Evolutionary conservation across 495 filamentous ascomycete genomes (phyloP), one percentile per base, ranked within the genome.

Genomic region (Aspergillus carlsbadensis): DNA sequence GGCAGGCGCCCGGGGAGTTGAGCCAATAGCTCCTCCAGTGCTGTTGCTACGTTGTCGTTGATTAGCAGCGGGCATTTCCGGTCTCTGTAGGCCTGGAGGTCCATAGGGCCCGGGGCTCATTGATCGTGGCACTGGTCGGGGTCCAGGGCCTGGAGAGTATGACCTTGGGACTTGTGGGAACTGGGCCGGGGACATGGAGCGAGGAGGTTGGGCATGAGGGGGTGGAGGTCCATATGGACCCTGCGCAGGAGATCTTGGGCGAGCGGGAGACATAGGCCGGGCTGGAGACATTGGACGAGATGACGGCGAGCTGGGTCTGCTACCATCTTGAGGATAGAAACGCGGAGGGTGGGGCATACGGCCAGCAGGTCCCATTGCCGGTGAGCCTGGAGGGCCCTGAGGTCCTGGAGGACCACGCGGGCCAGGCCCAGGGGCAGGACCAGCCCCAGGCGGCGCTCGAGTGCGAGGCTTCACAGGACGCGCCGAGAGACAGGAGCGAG

Each of bases 401-500:
- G 21, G 43, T 5, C 41, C 52, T 7, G 52, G 52, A n/a, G 52
- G 73, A 26, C 74, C 75, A 24, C 76, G 76, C 52, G 75, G 74
- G 29, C 74, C 73, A 37, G 70, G 75, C 17, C 74, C 75, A 34
- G 70, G 74, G 56, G 78, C 80, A 49, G 68, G 74, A 56, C 78
- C 80, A 49, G 68, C 64, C 18, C 73, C 73, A 51, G 81, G 78
- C 53, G 78, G 78, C 60, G 78, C 82, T 47, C 80, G 79, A 31
- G 81, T 67, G 42, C 92, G 89, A 52, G 94, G 91, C 77, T 97
- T 96, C 62, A 98, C 86, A 47, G 94, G 91, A 48, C 89, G 85
- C 45, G 91, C 87, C 22, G 95, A 98, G 26, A 98, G 82, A 75
- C 95, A 98, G 34, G 91, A 96, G 33, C 94, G 85, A 17, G 94